Evolutionary conservation across 1,284 basidiomycete genomes (phyloP).

Genomic region (Farysia itapuensis): DNA sequence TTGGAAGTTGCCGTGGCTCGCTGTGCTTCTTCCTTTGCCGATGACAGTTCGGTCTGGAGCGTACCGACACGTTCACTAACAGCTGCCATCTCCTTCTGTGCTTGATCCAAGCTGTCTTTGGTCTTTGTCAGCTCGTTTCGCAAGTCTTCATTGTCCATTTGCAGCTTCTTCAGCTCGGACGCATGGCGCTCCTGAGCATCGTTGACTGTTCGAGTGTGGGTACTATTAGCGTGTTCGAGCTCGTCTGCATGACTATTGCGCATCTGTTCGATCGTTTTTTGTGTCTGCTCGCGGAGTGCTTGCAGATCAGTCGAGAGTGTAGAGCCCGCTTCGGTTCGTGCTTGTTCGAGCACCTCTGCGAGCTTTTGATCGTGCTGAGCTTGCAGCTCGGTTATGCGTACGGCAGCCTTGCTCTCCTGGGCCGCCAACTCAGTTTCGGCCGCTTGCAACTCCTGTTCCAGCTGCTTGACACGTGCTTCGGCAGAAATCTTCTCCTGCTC

Average conservation of each 20-base stretch:
- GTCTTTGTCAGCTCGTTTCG: conserved; percentile 35
- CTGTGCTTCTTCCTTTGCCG: conserved; percentile 23
- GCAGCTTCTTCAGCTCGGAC: conserved; percentile 22
- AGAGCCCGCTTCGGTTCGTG: conserved; percentile 38
- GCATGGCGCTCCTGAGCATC: conserved; percentile 14
- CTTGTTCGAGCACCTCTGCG: conserved; percentile 37
- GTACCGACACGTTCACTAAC: conserved; percentile 12
- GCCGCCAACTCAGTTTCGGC: conserved; percentile 24
- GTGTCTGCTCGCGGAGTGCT: conserved; percentile 22
- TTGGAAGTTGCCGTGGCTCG: conserved; percentile 15
- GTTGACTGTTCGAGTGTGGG: conserved; percentile 16
- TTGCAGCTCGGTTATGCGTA: conserved; percentile 33
- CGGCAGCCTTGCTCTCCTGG: conserved; percentile 28
- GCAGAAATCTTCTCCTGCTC: conserved; percentile 5
- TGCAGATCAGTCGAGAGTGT: conserved; percentile 36
- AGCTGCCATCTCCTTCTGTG: conserved; percentile 27
- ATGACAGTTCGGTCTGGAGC: conserved; percentile 20
- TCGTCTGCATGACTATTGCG: conserved; percentile 33
- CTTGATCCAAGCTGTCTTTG: conserved; percentile 18
- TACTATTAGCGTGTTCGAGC: conserved; percentile 16
- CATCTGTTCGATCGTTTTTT: conserved; percentile 31
- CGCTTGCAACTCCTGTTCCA: conserved; percentile 20
- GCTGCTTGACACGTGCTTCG: conserved; percentile 18
- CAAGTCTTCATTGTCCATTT: conserved; percentile 29
- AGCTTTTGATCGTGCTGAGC: conserved; percentile 38